These are phyloP conservation scores for Nicotiana attenuata DNA, from an alignment of 257 asterid genomes.

Conservation along the genomic window DNA sequence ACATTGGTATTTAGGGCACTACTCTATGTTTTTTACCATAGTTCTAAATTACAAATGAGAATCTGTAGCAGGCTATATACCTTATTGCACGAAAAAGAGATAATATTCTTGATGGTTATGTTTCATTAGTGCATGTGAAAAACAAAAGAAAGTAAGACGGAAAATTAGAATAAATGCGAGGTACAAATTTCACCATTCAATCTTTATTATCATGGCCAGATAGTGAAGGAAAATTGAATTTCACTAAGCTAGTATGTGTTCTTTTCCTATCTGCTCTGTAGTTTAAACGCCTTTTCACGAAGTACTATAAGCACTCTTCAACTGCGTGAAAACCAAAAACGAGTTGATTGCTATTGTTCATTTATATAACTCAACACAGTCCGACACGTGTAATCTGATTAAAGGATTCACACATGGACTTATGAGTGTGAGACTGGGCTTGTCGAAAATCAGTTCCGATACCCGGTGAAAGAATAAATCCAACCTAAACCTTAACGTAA, in stretches of 20 bases:
- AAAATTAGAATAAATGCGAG: background rate
- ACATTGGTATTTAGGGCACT: too few species aligned
- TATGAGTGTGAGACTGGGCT: too few species aligned
- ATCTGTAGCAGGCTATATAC: background rate
- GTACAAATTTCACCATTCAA: background rate
- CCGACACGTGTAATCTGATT: too few species aligned
- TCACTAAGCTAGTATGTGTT: background rate
- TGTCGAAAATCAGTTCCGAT: too few species aligned
- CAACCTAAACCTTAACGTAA: background rate
- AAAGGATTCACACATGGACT: too few species aligned
- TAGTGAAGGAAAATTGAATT: too few species aligned
- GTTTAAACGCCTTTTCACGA: background rate
- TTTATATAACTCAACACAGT: too few species aligned
- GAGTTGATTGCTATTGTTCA: too few species aligned
- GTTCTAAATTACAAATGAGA: background rate
- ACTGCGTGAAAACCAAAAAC: background rate
- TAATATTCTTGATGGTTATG: background rate
- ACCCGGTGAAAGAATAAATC: background rate
- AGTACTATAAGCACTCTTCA: background rate
- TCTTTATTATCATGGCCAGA: background rate
- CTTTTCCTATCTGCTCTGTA: background rate
- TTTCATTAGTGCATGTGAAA: background rate
- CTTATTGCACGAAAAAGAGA: background rate
- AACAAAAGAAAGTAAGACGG: background rate
- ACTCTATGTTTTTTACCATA: background rate